These are phyloP conservation scores for Podila verticillata DNA, from an alignment of 192 early-diverging fungal species.

Conservation along the genomic window DNA sequence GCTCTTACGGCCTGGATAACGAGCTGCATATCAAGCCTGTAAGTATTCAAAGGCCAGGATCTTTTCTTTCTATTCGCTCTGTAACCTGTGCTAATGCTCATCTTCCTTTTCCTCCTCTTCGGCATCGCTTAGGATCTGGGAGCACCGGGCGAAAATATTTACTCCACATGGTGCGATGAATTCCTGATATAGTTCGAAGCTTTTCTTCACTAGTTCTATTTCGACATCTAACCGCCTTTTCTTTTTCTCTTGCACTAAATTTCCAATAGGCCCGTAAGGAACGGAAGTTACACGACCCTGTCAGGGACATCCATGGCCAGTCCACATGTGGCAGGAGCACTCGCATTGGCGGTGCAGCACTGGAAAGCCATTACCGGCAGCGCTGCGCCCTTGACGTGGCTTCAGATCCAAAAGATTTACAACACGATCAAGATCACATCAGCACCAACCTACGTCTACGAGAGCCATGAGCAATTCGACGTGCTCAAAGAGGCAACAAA, in stretches of 20 bases:
- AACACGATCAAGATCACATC: slow-evolving; percentile 21
- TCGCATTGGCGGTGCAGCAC: slow-evolving; percentile 24
- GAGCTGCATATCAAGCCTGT: slow-evolving; percentile 34
- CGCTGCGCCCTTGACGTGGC: not conserved
- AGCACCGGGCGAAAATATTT: slow-evolving; percentile 37
- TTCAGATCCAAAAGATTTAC: slow-evolving; percentile 14
- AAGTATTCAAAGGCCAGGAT: not conserved
- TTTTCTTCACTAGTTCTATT: not conserved
- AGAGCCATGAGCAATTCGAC: slow-evolving; percentile 6
- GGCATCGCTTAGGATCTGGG: slow-evolving; percentile 19
- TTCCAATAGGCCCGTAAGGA: slow-evolving; percentile 3
- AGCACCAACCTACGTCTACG: slow-evolving; percentile 9
- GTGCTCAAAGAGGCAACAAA: not conserved
- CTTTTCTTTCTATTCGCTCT: not conserved
- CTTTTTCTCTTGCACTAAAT: not conserved
- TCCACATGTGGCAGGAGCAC: slow-evolving; percentile 34
- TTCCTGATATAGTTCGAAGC: no score
- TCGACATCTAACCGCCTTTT: not conserved
- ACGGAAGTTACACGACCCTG: slow-evolving; percentile 24
- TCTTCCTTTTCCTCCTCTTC: not conserved
- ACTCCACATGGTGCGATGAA: slow-evolving; percentile 22
- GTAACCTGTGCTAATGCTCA: no score
- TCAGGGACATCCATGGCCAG: slow-evolving; percentile 42
- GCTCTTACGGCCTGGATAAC: slow-evolving; percentile 69
- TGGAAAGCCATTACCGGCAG: not conserved